Conservation (phyloP, 2,329 filamentous ascomycete genomes). For the Microsporum audouinii region DNA sequence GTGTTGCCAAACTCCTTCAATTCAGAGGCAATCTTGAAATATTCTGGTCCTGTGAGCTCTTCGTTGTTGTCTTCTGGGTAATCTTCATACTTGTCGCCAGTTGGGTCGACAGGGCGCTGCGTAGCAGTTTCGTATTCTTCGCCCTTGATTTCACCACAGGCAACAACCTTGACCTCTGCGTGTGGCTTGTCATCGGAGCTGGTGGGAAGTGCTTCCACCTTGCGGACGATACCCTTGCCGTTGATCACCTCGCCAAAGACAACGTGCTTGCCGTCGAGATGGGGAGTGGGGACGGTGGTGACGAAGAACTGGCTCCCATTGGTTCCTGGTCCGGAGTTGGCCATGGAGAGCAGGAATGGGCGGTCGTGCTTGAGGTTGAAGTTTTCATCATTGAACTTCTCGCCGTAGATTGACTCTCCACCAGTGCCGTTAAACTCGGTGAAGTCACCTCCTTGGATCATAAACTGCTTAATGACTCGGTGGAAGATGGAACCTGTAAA, state of each 20-base stretch:
- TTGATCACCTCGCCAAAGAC: slow-evolving; percentile 91
- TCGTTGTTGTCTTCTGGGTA: slow-evolving; percentile 74
- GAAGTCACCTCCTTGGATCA: slow-evolving; percentile 98
- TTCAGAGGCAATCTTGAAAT: slow-evolving; percentile 67
- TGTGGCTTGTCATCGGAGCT: slow-evolving; percentile 64
- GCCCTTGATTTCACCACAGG: slow-evolving; percentile 76
- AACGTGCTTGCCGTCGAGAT: slow-evolving; percentile 92
- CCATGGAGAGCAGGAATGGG: slow-evolving; percentile 93
- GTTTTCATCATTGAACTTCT: slow-evolving; percentile 95
- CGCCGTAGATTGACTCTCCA: slow-evolving; percentile 93
- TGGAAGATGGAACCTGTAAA: slow-evolving; percentile 67
- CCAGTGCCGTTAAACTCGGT: slow-evolving; percentile 89
- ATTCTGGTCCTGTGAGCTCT: slow-evolving; percentile 53
- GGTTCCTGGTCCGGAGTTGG: slow-evolving; percentile 87
- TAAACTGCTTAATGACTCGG: slow-evolving; percentile 95
- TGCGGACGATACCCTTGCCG: slow-evolving; percentile 80
- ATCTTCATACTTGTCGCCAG: slow-evolving; percentile 88
- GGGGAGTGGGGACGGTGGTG: slow-evolving; percentile 87
- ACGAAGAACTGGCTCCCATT: slow-evolving; percentile 99
- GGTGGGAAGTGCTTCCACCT: slow-evolving; percentile 75
- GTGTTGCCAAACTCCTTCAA: slow-evolving; percentile 89
- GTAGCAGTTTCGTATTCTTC: slow-evolving; percentile 56
- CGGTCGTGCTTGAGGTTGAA: slow-evolving; percentile 84
- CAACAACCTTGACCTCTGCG: slow-evolving; percentile 60
- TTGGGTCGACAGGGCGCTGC: slow-evolving; percentile 61